Percentiles rank a stretch among this genome's conserved stretches.
phyloP scores from a whole-genome alignment of 2,329 filamentous ascomycete species.

The Aschersonia sp. region DNA sequence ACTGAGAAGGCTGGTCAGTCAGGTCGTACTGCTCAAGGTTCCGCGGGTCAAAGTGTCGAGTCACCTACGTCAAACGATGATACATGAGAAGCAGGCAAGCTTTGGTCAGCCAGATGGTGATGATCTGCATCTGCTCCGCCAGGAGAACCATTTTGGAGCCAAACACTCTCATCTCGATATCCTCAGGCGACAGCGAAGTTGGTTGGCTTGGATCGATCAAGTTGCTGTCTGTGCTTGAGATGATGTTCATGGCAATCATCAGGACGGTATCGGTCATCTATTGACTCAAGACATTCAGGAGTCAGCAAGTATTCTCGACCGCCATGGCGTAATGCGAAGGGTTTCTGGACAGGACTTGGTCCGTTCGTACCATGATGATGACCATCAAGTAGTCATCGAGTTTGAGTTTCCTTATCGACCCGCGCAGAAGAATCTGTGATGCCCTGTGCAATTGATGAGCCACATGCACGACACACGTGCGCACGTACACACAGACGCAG shows the following conservation, averaged over 20 bases:
- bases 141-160: constrained; percentile 51
- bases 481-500: too few relatives aligned
- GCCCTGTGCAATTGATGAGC: constrained; percentile 9
- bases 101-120: constrained; percentile 43
- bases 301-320: too few relatives aligned
- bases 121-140: constrained; percentile 46
- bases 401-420: constrained; percentile 34
- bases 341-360: background rate
- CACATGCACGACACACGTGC: background rate
- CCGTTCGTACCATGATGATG: constrained; percentile 29
- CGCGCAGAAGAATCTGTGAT: constrained; percentile 23
- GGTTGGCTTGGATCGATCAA: constrained; percentile 35
- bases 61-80: constrained; percentile 31
- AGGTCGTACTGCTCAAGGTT: too few relatives aligned
- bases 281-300: too few relatives aligned
- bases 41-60: background rate
- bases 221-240: constrained; percentile 41
- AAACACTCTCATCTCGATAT: constrained; percentile 23
- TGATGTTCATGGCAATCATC: constrained; percentile 39
- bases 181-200: constrained; percentile 24
- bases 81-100: constrained; percentile 43
- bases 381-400: constrained; percentile 42
- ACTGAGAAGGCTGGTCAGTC: constrained; percentile 10
- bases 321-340: too few relatives aligned
- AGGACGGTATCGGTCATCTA: constrained; percentile 37